A percentile compares a stretch with the other conserved stretches of the same genome.
These are phyloP conservation scores for Sporothrix euskadiensis DNA, from an alignment of 2,329 filamentous ascomycete species.

Conservation along the genomic window DNA sequence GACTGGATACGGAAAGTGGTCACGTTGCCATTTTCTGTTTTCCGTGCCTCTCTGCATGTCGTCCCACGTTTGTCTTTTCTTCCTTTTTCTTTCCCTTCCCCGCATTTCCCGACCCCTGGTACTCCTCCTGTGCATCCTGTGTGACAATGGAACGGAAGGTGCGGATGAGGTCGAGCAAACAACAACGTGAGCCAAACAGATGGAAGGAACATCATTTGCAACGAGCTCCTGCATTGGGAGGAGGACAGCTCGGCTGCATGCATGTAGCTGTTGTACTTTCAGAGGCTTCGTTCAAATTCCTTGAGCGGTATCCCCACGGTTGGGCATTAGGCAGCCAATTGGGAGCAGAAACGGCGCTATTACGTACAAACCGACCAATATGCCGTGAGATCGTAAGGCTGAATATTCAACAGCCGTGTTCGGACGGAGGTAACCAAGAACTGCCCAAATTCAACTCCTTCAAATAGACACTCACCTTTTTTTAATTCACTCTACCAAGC, in stretches of 20 bases:
- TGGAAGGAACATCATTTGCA: not conserved
- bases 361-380: slow-evolving; percentile 23
- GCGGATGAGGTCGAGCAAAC: not conserved
- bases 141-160: not conserved
- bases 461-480: no score
- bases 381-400: not conserved
- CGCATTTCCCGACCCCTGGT: not conserved
- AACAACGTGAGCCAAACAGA: not conserved
- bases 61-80: not conserved
- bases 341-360: slow-evolving; percentile 19
- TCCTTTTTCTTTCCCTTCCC: not conserved
- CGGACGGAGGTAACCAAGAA: no score
- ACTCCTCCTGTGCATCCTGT: not conserved
- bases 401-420: not conserved
- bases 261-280: not conserved
- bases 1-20: slow-evolving; percentile 6
- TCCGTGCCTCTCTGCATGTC: not conserved
- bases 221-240: no score
- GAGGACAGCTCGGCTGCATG: not conserved
- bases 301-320: no score
- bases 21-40: slow-evolving; percentile 15
- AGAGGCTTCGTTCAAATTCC: not conserved
- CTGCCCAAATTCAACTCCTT: no score
- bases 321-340: no score
- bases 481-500: no score